Evolutionary conservation across 163 green algal genomes (phyloP), one percentile per base, ranked within the genome.

Genomic region (Volvox carteri): DNA sequence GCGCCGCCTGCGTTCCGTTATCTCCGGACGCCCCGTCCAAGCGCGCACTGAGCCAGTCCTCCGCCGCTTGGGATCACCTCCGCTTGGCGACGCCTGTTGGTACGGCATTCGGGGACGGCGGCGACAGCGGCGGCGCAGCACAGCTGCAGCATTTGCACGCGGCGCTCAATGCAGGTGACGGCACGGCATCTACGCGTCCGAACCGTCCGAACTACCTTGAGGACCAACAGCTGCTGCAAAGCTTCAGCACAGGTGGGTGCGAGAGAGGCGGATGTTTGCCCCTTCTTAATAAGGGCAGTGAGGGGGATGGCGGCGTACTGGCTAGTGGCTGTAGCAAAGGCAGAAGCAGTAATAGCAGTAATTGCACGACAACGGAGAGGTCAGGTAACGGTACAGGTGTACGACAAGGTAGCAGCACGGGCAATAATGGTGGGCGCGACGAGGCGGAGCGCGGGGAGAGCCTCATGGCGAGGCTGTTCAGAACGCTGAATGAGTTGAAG

Each of bases 391-490:
- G n/a, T 5, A 35, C 35, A 50, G 67, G 67, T 25, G 33, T 30
- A 50, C 25, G 33, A 4, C 35, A 35, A 3, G 67, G 33, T 48
- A 12, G 67, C 12, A 14, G 35, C 16, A 35, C 4, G 18, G 67
- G 8, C 9, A 35, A 21, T 76, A 35, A 37, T 76, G 33, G 33
- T 30, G 6, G 67, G 35, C 37, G 12, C 35, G 30, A 14, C 37
- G 30, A 54, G 6, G 11, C 2, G 70, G 70, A 78, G 33, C 14
- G 70, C 14, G 21, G 5, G 39, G 70, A 78, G 19, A 41, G 70
- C 70, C 37, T 65, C 28, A 80, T 80, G 73, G 73, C 73, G 25
- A 23, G 73, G 6, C 41, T 80, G 44, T 80, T 80, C 44, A 65
- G 23, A 28, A 50, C 73, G 35, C 42, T 80, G 44, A 50, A 80